Evolutionary conservation across 768 basidiomycete species (phyloP).

Genomic region (Podaxis pistillaris): DNA sequence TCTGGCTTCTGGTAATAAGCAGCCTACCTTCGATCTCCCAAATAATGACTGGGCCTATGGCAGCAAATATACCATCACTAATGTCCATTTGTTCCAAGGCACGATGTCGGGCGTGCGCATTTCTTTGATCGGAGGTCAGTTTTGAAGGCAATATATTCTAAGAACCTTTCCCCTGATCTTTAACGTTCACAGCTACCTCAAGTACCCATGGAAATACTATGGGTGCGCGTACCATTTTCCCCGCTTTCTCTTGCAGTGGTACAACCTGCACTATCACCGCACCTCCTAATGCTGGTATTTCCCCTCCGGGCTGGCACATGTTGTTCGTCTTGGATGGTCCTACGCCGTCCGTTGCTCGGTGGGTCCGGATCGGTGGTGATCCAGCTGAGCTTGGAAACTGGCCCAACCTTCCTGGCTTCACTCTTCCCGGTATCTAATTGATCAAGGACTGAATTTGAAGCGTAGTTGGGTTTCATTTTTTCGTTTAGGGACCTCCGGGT

Average conservation of each 20-base stretch:
- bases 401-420: slow-evolving; percentile 70
- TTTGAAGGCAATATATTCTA: neutral
- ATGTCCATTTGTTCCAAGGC: slow-evolving; percentile 44
- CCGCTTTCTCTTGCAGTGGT: slow-evolving; percentile 66
- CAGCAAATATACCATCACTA: slow-evolving; percentile 48
- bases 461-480: no score
- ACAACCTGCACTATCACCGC: slow-evolving; percentile 75
- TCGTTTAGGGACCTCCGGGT: no score
- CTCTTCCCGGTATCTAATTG: slow-evolving; percentile 51
- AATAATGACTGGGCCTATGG: slow-evolving; percentile 65
- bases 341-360: slow-evolving; percentile 71
- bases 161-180: neutral
- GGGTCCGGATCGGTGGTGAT: slow-evolving; percentile 81
- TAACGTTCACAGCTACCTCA: slow-evolving; percentile 49
- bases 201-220: slow-evolving; percentile 79
- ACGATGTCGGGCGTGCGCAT: slow-evolving; percentile 44
- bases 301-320: slow-evolving; percentile 77
- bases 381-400: slow-evolving; percentile 69
- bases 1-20: slow-evolving; percentile 56
- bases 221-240: slow-evolving; percentile 72
- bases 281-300: slow-evolving; percentile 65
- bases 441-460: neutral
- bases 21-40: slow-evolving; percentile 60
- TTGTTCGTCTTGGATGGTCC: slow-evolving; percentile 77
- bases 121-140: slow-evolving; percentile 65